Percentiles rank a stretch among this genome's conserved stretches.
phyloP scores from a whole-genome alignment of 2,329 filamentous ascomycete genomes.

The Botrytis cinerea region DNA sequence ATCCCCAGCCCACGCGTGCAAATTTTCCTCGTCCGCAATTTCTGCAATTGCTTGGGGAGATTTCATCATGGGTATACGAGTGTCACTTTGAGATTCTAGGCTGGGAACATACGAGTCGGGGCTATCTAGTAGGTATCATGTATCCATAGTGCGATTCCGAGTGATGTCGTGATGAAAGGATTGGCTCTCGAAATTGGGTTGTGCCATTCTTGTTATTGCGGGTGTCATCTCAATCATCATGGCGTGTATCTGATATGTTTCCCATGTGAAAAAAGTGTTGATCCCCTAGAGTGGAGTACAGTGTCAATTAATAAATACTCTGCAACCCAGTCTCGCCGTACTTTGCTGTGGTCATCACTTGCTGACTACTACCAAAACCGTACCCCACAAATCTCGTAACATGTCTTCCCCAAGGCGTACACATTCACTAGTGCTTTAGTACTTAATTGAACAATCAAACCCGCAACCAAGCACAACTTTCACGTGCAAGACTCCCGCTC shows the following conservation, averaged over 20 bases:
- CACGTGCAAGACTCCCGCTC: background rate
- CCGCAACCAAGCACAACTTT: background rate
- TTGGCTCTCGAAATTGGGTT: background rate
- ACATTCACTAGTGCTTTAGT: background rate
- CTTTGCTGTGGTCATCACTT: background rate
- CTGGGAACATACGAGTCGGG: background rate
- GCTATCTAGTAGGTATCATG: background rate
- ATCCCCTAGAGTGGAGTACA: background rate
- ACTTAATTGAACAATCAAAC: background rate
- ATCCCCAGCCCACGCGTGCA: background rate
- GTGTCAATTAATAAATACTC: too few relatives aligned
- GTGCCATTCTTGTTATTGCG: background rate
- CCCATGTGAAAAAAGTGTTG: background rate
- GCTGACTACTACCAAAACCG: background rate
- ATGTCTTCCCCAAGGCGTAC: conserved; percentile 2
- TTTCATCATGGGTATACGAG: background rate
- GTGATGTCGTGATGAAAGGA: conserved; percentile 14
- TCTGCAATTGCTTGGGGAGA: background rate
- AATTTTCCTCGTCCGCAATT: conserved; percentile 2
- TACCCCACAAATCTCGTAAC: background rate
- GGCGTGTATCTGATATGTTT: background rate
- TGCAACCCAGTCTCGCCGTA: background rate
- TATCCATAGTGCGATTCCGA: background rate
- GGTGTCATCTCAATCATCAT: background rate
- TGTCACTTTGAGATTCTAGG: background rate